Evolutionary conservation across 345 rosid genomes (phyloP).

Genomic region (Lepidium aucheri): DNA sequence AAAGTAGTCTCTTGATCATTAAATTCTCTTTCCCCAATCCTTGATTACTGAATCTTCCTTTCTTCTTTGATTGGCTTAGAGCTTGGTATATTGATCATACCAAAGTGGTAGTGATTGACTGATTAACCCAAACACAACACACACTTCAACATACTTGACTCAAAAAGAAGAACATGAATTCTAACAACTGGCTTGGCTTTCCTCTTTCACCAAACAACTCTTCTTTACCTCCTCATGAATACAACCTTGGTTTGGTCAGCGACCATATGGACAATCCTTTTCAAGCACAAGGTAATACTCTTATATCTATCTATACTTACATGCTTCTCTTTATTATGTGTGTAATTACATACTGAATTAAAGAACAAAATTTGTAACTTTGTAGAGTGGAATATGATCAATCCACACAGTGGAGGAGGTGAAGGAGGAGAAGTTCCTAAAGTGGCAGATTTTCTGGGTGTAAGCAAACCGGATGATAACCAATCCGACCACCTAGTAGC

Average conservation of each 20-base stretch:
- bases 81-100: conserved; percentile 17
- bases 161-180: conserved; percentile 43
- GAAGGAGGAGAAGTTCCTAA: conserved; percentile 63
- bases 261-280: conserved; percentile 78
- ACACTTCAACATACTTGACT: conserved; percentile 1
- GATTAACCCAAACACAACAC: conserved; percentile 7
- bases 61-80: conserved; percentile 13
- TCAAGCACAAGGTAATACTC: conserved; percentile 65
- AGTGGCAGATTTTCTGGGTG: conserved; percentile 94
- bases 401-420: conserved; percentile 36
- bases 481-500: conserved; percentile 50
- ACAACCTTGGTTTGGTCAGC: conserved; percentile 73
- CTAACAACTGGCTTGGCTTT: conserved; percentile 98
- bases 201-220: conserved; percentile 85
- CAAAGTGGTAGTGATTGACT: conserved; percentile 9
- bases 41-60: conserved; percentile 9
- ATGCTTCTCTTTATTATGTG: background rate
- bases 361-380: background rate
- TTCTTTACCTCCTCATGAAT: conserved; percentile 63
- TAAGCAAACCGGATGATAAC: conserved; percentile 71
- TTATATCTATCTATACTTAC: background rate
- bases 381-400: conserved; percentile 78
- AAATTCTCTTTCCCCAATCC: conserved; percentile 7
- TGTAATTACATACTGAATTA: background rate
- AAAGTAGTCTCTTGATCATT: conserved; percentile 20